Conservation (phyloP, 2,329 filamentous ascomycete species). For the Stromatinia cepivora region DNA sequence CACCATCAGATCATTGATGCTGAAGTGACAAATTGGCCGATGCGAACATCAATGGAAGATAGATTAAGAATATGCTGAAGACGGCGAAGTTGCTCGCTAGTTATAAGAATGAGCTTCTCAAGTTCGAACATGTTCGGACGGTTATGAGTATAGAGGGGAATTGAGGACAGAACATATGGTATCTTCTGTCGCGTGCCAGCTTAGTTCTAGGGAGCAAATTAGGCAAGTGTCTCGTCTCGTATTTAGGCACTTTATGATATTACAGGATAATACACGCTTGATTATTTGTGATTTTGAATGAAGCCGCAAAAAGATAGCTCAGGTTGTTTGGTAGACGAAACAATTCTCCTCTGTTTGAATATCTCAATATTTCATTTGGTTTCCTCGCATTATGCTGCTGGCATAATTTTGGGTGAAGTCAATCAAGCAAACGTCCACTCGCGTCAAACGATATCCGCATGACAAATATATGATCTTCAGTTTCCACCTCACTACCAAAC, state of each 20-base stretch:
- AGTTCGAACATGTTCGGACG: slow-evolving; percentile 34
- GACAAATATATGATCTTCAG: background rate
- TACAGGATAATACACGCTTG: background rate
- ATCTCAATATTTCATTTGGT: background rate
- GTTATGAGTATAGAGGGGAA: slow-evolving; percentile 28
- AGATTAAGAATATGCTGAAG: slow-evolving; percentile 43
- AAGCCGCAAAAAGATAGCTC: background rate
- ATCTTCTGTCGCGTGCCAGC: background rate
- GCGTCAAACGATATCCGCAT: background rate
- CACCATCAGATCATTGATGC: slow-evolving; percentile 27
- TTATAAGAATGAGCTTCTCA: slow-evolving; percentile 31
- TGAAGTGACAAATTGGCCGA: slow-evolving; percentile 30
- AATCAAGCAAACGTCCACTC: background rate
- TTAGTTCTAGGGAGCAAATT: background rate
- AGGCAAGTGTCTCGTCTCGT: background rate
- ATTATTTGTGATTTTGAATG: background rate
- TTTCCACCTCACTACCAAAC: background rate
- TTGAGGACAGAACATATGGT: background rate
- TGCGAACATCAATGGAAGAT: slow-evolving; percentile 40
- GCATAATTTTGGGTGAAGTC: background rate
- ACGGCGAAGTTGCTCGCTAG: slow-evolving; percentile 37
- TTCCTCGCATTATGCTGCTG: too few species aligned
- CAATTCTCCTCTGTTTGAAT: background rate
- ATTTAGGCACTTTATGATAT: background rate
- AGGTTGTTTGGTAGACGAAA: background rate